Evolutionary conservation across 257 asterid genomes (phyloP).

Genomic region (Solanum gandarillasii): DNA sequence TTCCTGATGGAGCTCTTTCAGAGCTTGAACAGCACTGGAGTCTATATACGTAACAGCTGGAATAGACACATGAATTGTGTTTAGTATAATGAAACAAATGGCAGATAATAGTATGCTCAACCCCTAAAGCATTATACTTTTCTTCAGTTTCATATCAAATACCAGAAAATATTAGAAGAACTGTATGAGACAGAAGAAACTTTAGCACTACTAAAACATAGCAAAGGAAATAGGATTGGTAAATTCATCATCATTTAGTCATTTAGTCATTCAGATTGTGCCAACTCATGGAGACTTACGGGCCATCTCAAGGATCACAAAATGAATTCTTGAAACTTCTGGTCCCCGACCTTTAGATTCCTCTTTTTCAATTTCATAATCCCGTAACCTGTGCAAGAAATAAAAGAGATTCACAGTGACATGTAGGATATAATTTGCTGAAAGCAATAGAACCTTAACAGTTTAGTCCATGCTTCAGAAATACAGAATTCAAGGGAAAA

Average conservation of each 20-base stretch:
- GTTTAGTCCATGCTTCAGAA: neutral
- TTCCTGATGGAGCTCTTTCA: conserved; percentile 79
- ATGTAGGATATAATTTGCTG: neutral
- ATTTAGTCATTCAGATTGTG: neutral
- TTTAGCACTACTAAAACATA: neutral
- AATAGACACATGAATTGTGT: conserved; percentile 2
- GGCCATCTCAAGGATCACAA: conserved; percentile 90
- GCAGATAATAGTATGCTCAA: neutral
- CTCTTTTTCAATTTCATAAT: conserved; percentile 61
- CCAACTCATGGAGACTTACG: conserved; percentile 47
- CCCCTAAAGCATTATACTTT: neutral
- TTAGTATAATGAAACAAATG: neutral
- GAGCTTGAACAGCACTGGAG: conserved; percentile 90
- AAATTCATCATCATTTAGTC: neutral
- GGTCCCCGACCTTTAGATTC: conserved; percentile 70
- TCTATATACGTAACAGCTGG: conserved; percentile 90
- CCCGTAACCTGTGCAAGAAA: conserved; percentile 64
- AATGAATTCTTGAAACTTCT: conserved; percentile 64
- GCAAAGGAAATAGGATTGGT: neutral
- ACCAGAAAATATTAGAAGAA: neutral
- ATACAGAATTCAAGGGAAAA: neutral
- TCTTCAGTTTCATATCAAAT: neutral
- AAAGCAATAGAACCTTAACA: neutral
- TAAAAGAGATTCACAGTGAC: neutral
- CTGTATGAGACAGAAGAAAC: neutral